phyloP scores from a whole-genome alignment of 1,139 yeast genomes.

The Saccharomycopsis hybrid region DNA sequence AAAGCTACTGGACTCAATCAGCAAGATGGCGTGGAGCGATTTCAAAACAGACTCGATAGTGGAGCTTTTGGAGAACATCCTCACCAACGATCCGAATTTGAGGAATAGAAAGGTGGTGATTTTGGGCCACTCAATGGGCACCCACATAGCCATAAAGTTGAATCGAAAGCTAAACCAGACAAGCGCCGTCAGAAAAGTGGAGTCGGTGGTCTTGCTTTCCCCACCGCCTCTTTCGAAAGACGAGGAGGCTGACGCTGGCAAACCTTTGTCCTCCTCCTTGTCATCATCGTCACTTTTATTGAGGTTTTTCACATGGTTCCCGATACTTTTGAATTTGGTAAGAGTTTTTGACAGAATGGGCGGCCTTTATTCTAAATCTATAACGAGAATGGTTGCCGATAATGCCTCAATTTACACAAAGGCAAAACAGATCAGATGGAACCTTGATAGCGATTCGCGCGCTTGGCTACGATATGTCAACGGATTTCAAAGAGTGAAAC shows the following conservation, averaged over 20 bases:
- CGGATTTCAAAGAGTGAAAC: slow-evolving; percentile 35
- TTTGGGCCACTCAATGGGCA: slow-evolving; percentile 75
- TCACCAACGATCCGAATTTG: slow-evolving; percentile 32
- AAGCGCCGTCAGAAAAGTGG: slow-evolving; percentile 31
- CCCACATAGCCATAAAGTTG: slow-evolving; percentile 46
- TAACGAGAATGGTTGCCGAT: slow-evolving; percentile 43
- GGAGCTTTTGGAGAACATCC: slow-evolving; percentile 32
- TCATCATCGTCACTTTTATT: background rate
- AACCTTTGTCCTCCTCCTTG: background rate
- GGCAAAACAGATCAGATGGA: slow-evolving; percentile 62
- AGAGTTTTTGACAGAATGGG: slow-evolving; percentile 56
- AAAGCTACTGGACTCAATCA: slow-evolving; percentile 31
- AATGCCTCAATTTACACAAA: slow-evolving; percentile 37
- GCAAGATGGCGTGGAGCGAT: slow-evolving; percentile 31
- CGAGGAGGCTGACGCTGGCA: slow-evolving; percentile 22
- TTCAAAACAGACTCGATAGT: slow-evolving; percentile 41
- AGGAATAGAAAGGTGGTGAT: slow-evolving; percentile 45
- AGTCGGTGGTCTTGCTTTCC: slow-evolving; percentile 45
- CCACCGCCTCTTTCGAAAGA: too few species aligned
- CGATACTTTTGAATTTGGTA: slow-evolving; percentile 48
- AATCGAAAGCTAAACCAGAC: slow-evolving; percentile 37
- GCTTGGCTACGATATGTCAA: slow-evolving; percentile 48
- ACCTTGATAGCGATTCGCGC: slow-evolving; percentile 53
- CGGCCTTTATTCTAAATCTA: slow-evolving; percentile 56
- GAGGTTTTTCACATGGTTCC: slow-evolving; percentile 32